Evolutionary conservation across 352 stramenopile genomes (phyloP).

Genomic region (Achlya hypogyna): DNA sequence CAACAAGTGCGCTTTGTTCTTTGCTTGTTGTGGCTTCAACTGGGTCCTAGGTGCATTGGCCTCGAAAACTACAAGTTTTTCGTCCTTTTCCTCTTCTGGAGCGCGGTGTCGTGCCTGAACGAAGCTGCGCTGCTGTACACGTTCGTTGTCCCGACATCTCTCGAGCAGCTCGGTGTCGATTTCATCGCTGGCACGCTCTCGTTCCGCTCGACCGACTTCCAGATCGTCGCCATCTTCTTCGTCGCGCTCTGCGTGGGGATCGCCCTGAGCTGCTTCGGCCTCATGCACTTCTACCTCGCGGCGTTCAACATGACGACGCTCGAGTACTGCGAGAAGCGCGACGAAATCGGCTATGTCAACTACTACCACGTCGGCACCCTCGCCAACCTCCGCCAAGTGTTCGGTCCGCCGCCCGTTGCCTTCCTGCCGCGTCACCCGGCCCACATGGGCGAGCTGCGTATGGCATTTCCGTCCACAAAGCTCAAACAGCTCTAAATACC

Average conservation of each 20-base stretch:
- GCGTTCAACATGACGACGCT: constrained; percentile 72
- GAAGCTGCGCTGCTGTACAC: constrained; percentile 56
- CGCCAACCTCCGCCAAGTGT: constrained; percentile 67
- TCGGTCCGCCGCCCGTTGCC: constrained; percentile 63
- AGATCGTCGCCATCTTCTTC: constrained; percentile 68
- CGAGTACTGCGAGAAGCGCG: constrained; percentile 81
- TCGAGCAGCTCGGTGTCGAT: constrained; percentile 30
- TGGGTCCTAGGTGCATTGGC: constrained; percentile 55
- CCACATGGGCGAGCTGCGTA: constrained; percentile 10
- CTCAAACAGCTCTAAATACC: constrained; percentile 1
- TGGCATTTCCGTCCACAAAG: constrained; percentile 4
- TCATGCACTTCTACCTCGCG: constrained; percentile 64
- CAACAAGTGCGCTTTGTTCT: constrained; percentile 77
- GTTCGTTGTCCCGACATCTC: constrained; percentile 25
- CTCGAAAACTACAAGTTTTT: constrained; percentile 89
- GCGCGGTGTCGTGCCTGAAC: constrained; percentile 52
- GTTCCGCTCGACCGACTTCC: constrained; percentile 43
- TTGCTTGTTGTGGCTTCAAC: neutral
- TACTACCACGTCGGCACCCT: constrained; percentile 69
- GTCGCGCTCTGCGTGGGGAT: constrained; percentile 48
- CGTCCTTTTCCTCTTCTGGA: constrained; percentile 76
- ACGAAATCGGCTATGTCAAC: constrained; percentile 67
- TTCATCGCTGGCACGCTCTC: constrained; percentile 44
- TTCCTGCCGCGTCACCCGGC: constrained; percentile 44
- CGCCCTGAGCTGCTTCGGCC: constrained; percentile 63